Evolutionary conservation across 2,329 filamentous ascomycete genomes (phyloP), one percentile per base, ranked within the genome.

Genomic region (Diplodia corticola): DNA sequence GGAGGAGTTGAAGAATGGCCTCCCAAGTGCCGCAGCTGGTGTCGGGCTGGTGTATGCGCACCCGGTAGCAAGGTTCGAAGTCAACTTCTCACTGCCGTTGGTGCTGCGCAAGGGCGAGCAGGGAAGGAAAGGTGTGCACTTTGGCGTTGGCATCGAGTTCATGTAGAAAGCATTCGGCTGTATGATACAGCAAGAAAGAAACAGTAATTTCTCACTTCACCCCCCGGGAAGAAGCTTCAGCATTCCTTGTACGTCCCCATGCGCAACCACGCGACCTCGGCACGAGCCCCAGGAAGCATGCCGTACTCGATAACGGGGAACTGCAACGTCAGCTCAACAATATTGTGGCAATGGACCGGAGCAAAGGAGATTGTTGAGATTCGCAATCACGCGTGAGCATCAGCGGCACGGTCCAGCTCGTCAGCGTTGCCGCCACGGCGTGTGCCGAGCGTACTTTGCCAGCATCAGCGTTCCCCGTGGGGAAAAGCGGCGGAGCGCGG

Each of bases 71-170:
- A 83, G 95, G 65, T 97, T 99, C 70, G 95, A 99, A 81, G 83
- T 99, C 71, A 99, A 99, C 79, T 97, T 99, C 76, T 93, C 91
- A 72, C 78, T 99, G 70, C 95, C 95, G 1, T 77, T 99, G 67
- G 89, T 94, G 20, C 78, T 92, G 73, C 86, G 95, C 67, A 89
- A 86, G 69, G 93, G 92, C 40, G 95, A 99, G 80, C 89, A 95
- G 72, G 89, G 88, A 17, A 87, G 94, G 65, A 99, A 99, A 81
- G 95, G 95, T 0, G 76, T 99, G 69, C 93, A 95, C 77, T 89
- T 99, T 73, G 95, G 95, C n/a, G 92, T 99, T 48, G 95, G 95
- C 59, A 93, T 99, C 75, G 96, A 91, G 80, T 97, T 99, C 77
- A 80, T 98, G 84, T 98, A 90, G 71, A 67, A 17, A 22, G 53